Base-by-base conservation (phyloP, 2,329 filamentous ascomycete genomes). In the Hypoxylon sp. region DNA sequence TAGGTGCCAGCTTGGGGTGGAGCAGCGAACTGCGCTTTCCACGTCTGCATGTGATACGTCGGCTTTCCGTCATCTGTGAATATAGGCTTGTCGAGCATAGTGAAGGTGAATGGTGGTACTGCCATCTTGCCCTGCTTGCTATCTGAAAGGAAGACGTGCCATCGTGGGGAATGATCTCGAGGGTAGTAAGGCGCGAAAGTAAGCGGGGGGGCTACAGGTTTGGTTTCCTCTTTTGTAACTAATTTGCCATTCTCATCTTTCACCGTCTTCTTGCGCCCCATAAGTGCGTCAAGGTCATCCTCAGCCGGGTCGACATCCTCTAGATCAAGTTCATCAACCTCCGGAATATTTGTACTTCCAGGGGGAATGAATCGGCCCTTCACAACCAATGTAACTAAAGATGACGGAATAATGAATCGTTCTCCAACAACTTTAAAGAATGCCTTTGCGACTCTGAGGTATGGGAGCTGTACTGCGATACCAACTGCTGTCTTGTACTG, bases 341-440 rank as follows among this genome's bases (percentile, higher is more conserved):
- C 83, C 3, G 96, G 94, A 5, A 97, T 84, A 56, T 91, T 84
- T 23, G 87, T 86, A 70, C 88, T 90, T 47, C 94, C 95, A 3
- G 96, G 94, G 5, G 96, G 96, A 50, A 98, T 90, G 76, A 98
- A 91, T 60, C 96, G 93, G 30, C 92, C 94, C 83, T 99, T 99
- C 77, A 99, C 89, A 54, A 99, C 93, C 29, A 99, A 90, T 67
- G 94, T 95, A 21, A 98, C 95, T 37, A 99, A 87, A 61, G 94
- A 97, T 63, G 91, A 93, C 5, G 96, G 94, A 30, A 95, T 97
- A 75, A 99, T 93, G 78, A 91, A 91, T 71, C 91, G 92, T 81
- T 99, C 96, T 76, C 96, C 96, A 55, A 93, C 90, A 47, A 99
- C 96, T 84, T 99, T 99, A 88, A 99, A 99, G 81, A 97, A 99